Base-by-base conservation (phyloP, 306 rosid genomes). In the Sicyos baderoa region DNA sequence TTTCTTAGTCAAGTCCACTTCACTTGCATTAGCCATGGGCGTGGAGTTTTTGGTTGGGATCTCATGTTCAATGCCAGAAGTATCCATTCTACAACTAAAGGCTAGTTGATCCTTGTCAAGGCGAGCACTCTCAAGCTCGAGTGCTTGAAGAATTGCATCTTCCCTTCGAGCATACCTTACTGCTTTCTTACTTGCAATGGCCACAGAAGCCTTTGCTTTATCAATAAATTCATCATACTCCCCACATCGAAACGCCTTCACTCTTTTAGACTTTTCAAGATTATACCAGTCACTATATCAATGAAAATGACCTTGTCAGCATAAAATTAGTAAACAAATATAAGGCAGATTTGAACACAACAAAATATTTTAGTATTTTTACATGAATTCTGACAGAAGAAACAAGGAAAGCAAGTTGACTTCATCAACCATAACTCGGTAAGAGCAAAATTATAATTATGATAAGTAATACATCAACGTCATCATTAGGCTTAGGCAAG, bases 121-220 rank as follows among this genome's bases (percentile, higher is more conserved):
- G 66, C 78, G 85, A 78, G 88, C 76, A 67, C 81, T 84, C 82
- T 93, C 99, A 69, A 93, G 79, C 81, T 90, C 99, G 71, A 93
- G 99, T 71, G 97, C 99, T 73, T 93, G 99, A 45, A 93, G 84
- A 80, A 90, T 93, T 56, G 99, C 99, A 76, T 93, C 97, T 81
- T 93, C 99, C 77, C 97, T 86, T 42, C 97, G 91, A 77, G 97
- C 99, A 88, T 93, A 93, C 76, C 90, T 93, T 60, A 84, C 97
- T 8, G 83, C 92, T 76, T 88, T 93, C 84, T 85, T 93, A 82
- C 72, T 88, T 66, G 86, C 78, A 81, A 64, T 85, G n/a, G 97
- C 90, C 53, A 87, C 96, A 72, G 89, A 82, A 11, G 84, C 90
- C 82, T 88, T 93, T 27, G 99, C 99, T 80, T 86, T 90, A 79